Conservation (phyloP, 805 yeast genomes). For the Candida hungchunana region DNA sequence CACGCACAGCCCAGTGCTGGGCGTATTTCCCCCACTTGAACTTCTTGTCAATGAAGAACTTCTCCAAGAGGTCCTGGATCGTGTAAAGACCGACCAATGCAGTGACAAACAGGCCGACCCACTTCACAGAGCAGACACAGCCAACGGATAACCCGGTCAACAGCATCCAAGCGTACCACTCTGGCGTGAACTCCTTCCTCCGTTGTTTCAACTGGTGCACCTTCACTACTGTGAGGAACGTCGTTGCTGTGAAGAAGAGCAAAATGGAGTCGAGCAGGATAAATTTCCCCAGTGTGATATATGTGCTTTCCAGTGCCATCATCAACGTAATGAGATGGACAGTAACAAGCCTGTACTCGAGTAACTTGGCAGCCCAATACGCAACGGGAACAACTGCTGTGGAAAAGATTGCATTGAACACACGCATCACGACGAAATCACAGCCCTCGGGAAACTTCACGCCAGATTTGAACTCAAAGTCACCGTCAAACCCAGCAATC, state of each 20-base stretch:
- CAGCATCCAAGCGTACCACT: conserved; percentile 52
- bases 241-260: conserved; percentile 68
- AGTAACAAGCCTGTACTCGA: conserved; percentile 47
- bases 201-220: conserved; percentile 43
- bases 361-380: conserved; percentile 60
- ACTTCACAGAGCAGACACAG: conserved; percentile 78
- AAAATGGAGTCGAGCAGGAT: conserved; percentile 75
- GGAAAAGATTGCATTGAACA: conserved; percentile 66
- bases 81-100: conserved; percentile 56
- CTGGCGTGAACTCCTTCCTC: conserved; percentile 33
- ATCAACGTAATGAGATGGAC: conserved; percentile 57
- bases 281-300: conserved; percentile 67
- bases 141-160: conserved; percentile 69
- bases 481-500: conserved; percentile 77
- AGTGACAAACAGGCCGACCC: conserved; percentile 78
- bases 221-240: conserved; percentile 56
- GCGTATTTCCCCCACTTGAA: conserved; percentile 34
- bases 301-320: conserved; percentile 65
- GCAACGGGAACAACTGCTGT: conserved; percentile 66
- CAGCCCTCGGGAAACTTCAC: conserved; percentile 55
- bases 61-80: conserved; percentile 46
- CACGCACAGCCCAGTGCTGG: conserved; percentile 70
- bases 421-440: conserved; percentile 62
- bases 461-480: conserved; percentile 72
- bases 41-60: conserved; percentile 29